Evolutionary conservation across 805 yeast species (phyloP), one percentile per base, ranked within the genome.

Genomic region (Clavispora carvajalis): DNA sequence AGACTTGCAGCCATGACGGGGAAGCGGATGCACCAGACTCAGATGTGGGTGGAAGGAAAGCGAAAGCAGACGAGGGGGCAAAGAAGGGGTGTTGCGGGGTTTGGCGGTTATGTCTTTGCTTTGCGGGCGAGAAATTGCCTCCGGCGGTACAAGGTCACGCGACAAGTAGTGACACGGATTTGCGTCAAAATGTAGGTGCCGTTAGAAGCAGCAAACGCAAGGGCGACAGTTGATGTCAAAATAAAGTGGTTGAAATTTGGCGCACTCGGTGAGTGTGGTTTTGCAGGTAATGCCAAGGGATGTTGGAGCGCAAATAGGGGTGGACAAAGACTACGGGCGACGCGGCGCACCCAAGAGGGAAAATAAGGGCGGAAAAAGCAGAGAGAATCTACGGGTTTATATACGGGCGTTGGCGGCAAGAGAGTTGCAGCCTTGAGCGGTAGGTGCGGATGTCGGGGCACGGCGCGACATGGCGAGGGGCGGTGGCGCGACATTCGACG

Each of bases 1-100:
- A 62, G 53, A 38, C 58, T 57, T 34, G 67, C 67, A 19, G 67
- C 68, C 69, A 64, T 64, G 37, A 22, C 49, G 40, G 29, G 9
- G 16, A 22, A n/a, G n/a, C n/a, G n/a, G n/a, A n/a, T n/a, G n/a
- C n/a, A n/a, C n/a, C n/a, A n/a, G n/a, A n/a, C n/a, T n/a, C n/a
- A n/a, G n/a, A n/a, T n/a, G n/a, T n/a, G n/a, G n/a, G n/a, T 6
- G 25, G 24, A 19, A 5, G 18, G 7, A 16, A 11, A 4, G 34
- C 13, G 22, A 12, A 6, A 21, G 35, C 3, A 17, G n/a, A n/a
- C n/a, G n/a, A n/a, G n/a, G n/a, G n/a, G n/a, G n/a, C n/a, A n/a
- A n/a, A n/a, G n/a, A n/a, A n/a, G n/a, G n/a, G n/a, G n/a, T n/a
- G n/a, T n/a, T n/a, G n/a, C n/a, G n/a, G n/a, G n/a, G n/a, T n/a